A percentile compares a stretch with the other conserved stretches of the same genome.
These are phyloP conservation scores for Apostasia ramifera DNA, from an alignment of 106 monocot genomes.

Conservation along the genomic window DNA sequence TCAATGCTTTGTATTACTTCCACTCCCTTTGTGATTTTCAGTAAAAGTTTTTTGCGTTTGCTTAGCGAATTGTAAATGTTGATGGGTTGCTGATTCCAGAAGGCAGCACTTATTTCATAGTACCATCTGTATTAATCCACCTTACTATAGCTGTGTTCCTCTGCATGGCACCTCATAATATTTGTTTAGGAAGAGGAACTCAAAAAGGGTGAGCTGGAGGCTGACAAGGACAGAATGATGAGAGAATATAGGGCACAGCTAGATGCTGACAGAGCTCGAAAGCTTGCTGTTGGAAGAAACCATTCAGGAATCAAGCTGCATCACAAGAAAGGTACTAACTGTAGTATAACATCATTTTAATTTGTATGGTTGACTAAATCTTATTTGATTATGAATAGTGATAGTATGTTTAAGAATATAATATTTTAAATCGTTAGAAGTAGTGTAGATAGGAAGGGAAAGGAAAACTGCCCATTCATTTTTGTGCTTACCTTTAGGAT, in stretches of 20 bases:
- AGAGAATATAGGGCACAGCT: constrained; percentile 96
- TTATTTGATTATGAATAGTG: neutral
- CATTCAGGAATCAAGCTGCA: constrained; percentile 54
- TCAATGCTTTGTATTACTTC: too few species aligned
- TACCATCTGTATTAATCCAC: too few species aligned
- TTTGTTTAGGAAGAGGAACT: constrained; percentile 79
- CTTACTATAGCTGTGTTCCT: neutral
- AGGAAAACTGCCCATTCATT: too few species aligned
- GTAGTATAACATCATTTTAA: neutral
- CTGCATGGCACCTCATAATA: neutral
- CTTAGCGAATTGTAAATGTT: too few species aligned
- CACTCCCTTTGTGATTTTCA: too few species aligned
- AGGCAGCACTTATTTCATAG: too few species aligned
- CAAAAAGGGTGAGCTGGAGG: constrained; percentile 86
- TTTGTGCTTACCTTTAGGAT: too few species aligned
- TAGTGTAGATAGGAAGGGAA: too few species aligned
- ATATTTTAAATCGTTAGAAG: too few species aligned
- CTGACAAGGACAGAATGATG: constrained; percentile 98
- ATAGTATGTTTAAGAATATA: too few species aligned
- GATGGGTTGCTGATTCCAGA: too few species aligned
- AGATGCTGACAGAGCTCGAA: constrained; percentile 85
- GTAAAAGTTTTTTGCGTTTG: too few species aligned
- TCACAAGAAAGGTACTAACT: constrained; percentile 59
- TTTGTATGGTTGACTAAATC: neutral
- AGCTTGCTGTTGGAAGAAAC: constrained; percentile 86